Conservation (phyloP, 2,329 filamentous ascomycete species). For the Trichoderma polysporum region DNA sequence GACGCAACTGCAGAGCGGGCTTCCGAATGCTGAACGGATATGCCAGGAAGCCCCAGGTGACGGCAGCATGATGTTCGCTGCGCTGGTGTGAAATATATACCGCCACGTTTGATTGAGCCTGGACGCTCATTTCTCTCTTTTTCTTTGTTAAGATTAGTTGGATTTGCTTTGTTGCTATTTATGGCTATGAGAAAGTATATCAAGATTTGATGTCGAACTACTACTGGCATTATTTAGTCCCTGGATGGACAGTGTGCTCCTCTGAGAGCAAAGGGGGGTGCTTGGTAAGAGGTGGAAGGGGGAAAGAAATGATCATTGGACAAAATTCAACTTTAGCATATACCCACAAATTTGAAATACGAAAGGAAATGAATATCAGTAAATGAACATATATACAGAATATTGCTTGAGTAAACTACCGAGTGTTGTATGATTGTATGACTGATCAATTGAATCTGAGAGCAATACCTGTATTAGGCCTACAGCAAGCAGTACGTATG, state of each 20-base stretch:
- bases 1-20: constrained; percentile 56
- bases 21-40: constrained; percentile 64
- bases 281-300: background rate
- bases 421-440: background rate
- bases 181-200: background rate
- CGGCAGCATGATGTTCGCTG: background rate
- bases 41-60: constrained; percentile 56
- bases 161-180: background rate
- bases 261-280: background rate
- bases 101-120: background rate
- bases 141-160: background rate
- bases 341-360: background rate
- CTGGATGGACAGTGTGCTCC: background rate
- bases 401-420: background rate
- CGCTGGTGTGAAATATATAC: background rate
- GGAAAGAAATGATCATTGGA: background rate
- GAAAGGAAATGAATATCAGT: background rate
- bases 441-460: background rate
- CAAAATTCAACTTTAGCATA: background rate
- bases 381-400: background rate
- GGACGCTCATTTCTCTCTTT: constrained; percentile 9
- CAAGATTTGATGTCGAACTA: background rate
- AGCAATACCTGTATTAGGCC: no score
- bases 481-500: no score
- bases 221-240: background rate